Percentiles rank a stretch among this genome's conserved stretches.
Evolutionary conservation across 2,329 filamentous ascomycete genomes (phyloP).

Genomic region (Didymella keratinophila): DNA sequence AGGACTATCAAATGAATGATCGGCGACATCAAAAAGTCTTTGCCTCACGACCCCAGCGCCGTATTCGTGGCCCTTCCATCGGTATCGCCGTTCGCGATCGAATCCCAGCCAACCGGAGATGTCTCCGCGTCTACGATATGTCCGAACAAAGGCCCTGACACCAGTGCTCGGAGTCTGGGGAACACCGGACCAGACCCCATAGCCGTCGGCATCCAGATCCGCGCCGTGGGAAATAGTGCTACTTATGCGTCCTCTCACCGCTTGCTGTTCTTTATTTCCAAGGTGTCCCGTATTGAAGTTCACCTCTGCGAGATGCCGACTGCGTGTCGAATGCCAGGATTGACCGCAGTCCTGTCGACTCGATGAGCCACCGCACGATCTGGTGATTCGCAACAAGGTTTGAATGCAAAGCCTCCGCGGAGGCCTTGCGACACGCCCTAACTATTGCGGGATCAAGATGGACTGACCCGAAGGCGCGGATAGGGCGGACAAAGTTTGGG

Average conservation of each 20-base stretch:
- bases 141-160: background rate
- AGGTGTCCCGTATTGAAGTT: no score
- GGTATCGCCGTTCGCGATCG: background rate
- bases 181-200: background rate
- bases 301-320: background rate
- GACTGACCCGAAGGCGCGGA: background rate
- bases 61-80: background rate
- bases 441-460: background rate
- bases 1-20: background rate
- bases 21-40: background rate
- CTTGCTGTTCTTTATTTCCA: background rate
- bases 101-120: background rate
- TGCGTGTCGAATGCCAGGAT: no score
- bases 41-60: background rate
- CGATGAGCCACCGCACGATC: background rate
- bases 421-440: background rate
- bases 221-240: background rate
- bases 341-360: background rate
- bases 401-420: background rate
- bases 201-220: background rate
- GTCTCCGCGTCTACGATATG: background rate
- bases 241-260: background rate
- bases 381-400: background rate
- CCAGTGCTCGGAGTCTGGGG: background rate
- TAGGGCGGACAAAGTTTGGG: background rate